Percentiles rank a stretch among this genome's conserved stretches.
phyloP scores from a whole-genome alignment of 768 basidiomycete species.

The Lyophyllum atratum region DNA sequence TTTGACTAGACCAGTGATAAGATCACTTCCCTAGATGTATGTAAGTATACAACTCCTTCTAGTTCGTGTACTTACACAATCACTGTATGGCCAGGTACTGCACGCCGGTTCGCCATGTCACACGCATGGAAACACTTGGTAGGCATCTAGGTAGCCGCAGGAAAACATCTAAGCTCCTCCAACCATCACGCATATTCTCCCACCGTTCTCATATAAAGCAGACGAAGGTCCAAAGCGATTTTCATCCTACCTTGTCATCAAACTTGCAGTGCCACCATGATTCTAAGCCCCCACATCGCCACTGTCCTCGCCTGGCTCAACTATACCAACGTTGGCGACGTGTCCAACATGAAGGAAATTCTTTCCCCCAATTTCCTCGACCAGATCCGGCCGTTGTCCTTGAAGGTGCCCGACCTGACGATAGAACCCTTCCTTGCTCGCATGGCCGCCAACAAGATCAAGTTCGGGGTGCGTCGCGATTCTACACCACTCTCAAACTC shows the following conservation, averaged over 20 bases:
- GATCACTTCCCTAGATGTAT: neutral
- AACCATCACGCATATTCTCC: neutral
- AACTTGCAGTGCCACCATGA: neutral
- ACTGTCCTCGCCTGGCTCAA: conserved; percentile 4
- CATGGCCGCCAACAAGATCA: conserved; percentile 3
- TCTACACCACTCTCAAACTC: neutral
- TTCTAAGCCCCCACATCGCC: neutral
- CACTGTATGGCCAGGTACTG: neutral
- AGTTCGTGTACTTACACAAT: neutral
- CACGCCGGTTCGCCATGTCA: neutral
- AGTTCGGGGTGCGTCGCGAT: neutral
- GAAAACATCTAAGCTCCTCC: neutral
- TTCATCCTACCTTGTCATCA: neutral
- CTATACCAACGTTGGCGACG: conserved; percentile 5
- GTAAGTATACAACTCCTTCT: neutral
- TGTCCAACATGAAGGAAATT: conserved; percentile 1
- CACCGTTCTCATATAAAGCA: neutral
- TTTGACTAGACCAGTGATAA: no score
- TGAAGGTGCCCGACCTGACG: conserved; percentile 1
- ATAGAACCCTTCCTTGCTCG: conserved; percentile 2
- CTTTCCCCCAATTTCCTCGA: conserved; percentile 1
- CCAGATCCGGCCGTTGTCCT: conserved; percentile 4
- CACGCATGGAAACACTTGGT: neutral
- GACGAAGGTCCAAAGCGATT: neutral
- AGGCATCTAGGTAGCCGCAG: neutral